Evolutionary conservation across 495 filamentous ascomycete species (phyloP).

Genomic region (Clohesyomyces aquaticus): DNA sequence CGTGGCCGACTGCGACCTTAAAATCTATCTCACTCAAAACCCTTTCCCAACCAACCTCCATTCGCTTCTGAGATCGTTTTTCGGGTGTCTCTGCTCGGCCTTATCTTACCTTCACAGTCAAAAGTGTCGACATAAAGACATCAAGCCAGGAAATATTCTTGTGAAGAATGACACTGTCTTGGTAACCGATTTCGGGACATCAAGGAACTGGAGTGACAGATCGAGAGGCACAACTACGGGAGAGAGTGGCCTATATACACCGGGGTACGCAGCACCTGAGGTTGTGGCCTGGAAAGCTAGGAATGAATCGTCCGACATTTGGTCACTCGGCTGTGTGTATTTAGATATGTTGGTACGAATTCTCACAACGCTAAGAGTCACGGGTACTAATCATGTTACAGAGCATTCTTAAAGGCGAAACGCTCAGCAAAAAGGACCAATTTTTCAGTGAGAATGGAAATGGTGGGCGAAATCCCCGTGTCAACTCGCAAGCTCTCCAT

Average conservation of each 20-base stretch:
- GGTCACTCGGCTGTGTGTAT: slow-evolving; percentile 27
- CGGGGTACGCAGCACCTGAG: slow-evolving; percentile 19
- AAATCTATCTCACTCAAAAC: slow-evolving; percentile 4
- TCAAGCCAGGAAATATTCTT: slow-evolving; percentile 28
- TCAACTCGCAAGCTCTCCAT: no score
- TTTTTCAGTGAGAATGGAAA: no score
- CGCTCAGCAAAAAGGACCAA: no score
- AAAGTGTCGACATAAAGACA: slow-evolving; percentile 25
- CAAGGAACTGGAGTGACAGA: slow-evolving; percentile 13
- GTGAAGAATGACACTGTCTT: slow-evolving; percentile 4
- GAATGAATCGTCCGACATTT: slow-evolving; percentile 19
- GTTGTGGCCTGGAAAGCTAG: slow-evolving; percentile 9
- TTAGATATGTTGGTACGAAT: slow-evolving; percentile 26
- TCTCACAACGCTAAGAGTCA: no score
- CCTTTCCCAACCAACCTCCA: background rate
- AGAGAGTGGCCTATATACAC: slow-evolving; percentile 5
- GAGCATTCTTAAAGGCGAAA: no score
- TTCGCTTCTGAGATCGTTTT: background rate
- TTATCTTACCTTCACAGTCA: slow-evolving; percentile 23
- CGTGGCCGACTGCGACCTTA: slow-evolving; percentile 24
- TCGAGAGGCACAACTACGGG: slow-evolving; percentile 20
- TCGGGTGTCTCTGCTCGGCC: slow-evolving; percentile 21
- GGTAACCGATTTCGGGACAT: slow-evolving; percentile 28
- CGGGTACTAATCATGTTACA: no score
- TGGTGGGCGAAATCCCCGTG: no score